Percentiles rank a stretch among this genome's conserved stretches.
Evolutionary conservation across 2,329 filamentous ascomycete species (phyloP).

Genomic region (Cladosporium sp.): DNA sequence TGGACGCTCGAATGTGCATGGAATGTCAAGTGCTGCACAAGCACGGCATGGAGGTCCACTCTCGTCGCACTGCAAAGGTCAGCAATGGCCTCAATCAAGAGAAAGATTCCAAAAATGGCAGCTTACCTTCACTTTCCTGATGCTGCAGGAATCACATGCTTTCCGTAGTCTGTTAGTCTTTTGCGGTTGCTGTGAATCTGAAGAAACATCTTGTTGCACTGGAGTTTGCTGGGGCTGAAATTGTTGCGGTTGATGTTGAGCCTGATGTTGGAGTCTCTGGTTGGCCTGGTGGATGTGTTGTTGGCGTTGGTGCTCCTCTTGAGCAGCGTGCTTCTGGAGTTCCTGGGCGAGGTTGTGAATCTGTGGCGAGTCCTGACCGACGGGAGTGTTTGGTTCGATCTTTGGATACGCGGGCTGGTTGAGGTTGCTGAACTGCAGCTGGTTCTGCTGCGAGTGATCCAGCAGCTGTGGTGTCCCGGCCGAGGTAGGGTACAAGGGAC

Average conservation of each 20-base stretch:
- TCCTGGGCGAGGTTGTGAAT: slow-evolving; percentile 36
- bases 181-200: slow-evolving; percentile 21
- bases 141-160: slow-evolving; percentile 42
- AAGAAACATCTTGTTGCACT: slow-evolving; percentile 4
- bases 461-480: slow-evolving; percentile 35
- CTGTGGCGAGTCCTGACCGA: slow-evolving; percentile 28
- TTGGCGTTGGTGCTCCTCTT: slow-evolving; percentile 34
- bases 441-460: slow-evolving; percentile 36
- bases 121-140: slow-evolving; percentile 42
- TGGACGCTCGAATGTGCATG: slow-evolving; percentile 66
- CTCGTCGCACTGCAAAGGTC: slow-evolving; percentile 58
- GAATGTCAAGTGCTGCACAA: slow-evolving; percentile 64
- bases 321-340: slow-evolving; percentile 31
- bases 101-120: not conserved
- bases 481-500: slow-evolving; percentile 33
- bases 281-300: slow-evolving; percentile 33
- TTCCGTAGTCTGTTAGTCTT: slow-evolving; percentile 43
- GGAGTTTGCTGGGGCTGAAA: slow-evolving; percentile 22
- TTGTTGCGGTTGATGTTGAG: slow-evolving; percentile 27
- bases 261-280: slow-evolving; percentile 30
- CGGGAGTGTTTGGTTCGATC: slow-evolving; percentile 30
- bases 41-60: slow-evolving; percentile 66
- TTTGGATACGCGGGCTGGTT: slow-evolving; percentile 39
- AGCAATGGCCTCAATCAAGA: not conserved
- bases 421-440: slow-evolving; percentile 36